phyloP scores from a whole-genome alignment of 2,329 filamentous ascomycete genomes.

The Alternaria longipes region DNA sequence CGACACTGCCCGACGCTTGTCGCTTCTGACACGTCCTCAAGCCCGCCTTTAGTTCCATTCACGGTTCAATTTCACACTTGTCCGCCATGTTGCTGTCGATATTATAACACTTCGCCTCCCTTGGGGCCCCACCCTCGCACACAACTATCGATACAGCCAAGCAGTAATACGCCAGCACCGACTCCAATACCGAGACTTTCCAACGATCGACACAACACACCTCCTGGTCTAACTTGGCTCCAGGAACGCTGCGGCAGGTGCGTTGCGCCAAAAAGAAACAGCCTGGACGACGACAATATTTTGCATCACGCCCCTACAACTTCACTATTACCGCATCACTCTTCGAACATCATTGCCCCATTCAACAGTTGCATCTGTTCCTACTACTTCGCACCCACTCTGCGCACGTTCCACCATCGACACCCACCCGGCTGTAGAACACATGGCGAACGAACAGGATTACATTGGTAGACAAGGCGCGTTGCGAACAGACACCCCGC shows the following conservation, averaged over 20 bases:
- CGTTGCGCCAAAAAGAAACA: slow-evolving; percentile 1
- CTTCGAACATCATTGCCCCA: neutral
- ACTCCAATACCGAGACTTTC: slow-evolving; percentile 12
- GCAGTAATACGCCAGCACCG: slow-evolving; percentile 13
- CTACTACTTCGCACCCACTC: neutral
- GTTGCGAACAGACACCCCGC: slow-evolving; percentile 42
- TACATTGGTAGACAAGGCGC: slow-evolving; percentile 33
- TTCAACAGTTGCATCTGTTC: slow-evolving; percentile 4
- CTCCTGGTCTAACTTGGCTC: slow-evolving; percentile 11
- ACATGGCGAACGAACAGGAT: slow-evolving; percentile 50
- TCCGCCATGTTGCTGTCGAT: slow-evolving; percentile 48
- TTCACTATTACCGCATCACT: slow-evolving; percentile 4
- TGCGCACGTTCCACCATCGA: neutral
- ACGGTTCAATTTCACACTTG: slow-evolving; percentile 40
- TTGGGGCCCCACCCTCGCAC: slow-evolving; percentile 44
- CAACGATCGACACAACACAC: slow-evolving; percentile 15
- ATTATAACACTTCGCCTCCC: slow-evolving; percentile 50
- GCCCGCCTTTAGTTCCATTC: slow-evolving; percentile 34
- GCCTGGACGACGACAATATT: neutral
- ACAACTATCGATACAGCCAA: slow-evolving; percentile 23
- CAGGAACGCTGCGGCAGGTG: slow-evolving; percentile 1
- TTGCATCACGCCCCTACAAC: neutral
- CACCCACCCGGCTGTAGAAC: slow-evolving; percentile 1
- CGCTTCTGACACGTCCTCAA: slow-evolving; percentile 35
- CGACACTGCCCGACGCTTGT: slow-evolving; percentile 28